Percentiles rank a stretch among this genome's conserved stretches.
Evolutionary conservation across 805 yeast species (phyloP).

Genomic region (Kluyveromyces lactis): DNA sequence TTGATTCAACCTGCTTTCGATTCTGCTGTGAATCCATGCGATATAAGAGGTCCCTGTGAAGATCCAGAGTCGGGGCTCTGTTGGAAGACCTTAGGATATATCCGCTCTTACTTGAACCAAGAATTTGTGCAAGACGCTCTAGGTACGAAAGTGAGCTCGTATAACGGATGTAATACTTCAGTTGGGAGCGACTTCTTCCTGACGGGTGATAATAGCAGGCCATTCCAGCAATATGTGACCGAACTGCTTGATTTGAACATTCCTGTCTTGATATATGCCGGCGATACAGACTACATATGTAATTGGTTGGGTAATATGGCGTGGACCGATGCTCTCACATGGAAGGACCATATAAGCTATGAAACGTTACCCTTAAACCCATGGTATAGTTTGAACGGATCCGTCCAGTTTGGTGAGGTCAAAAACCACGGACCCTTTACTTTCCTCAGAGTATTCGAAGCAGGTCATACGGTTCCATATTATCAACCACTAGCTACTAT

Average conservation of each 20-base stretch:
- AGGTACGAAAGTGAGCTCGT: constrained; percentile 75
- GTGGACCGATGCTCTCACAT: constrained; percentile 60
- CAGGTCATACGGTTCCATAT: constrained; percentile 83
- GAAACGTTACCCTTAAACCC: constrained; percentile 31
- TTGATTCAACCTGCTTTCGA: constrained; percentile 56
- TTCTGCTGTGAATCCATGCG: constrained; percentile 77
- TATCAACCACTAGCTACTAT: constrained; percentile 66
- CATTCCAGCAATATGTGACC: constrained; percentile 61
- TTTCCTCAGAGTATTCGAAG: constrained; percentile 62
- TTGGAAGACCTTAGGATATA: constrained; percentile 57
- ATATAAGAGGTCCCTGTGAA: constrained; percentile 67
- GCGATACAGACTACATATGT: constrained; percentile 81
- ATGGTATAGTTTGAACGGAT: constrained; percentile 29
- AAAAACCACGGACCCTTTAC: constrained; percentile 62
- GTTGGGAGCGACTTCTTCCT: constrained; percentile 57
- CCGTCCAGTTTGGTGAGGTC: constrained; percentile 52
- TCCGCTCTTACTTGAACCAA: constrained; percentile 61
- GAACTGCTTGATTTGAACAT: constrained; percentile 55
- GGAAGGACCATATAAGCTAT: constrained; percentile 47
- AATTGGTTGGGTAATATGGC: constrained; percentile 82
- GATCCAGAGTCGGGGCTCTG: constrained; percentile 49
- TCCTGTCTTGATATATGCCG: constrained; percentile 77
- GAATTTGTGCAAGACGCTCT: constrained; percentile 59
- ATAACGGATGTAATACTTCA: constrained; percentile 53
- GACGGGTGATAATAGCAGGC: constrained; percentile 75